These are phyloP conservation scores for Aurinia saxatilis DNA, from an alignment of 345 rosid species.

Conservation along the genomic window DNA sequence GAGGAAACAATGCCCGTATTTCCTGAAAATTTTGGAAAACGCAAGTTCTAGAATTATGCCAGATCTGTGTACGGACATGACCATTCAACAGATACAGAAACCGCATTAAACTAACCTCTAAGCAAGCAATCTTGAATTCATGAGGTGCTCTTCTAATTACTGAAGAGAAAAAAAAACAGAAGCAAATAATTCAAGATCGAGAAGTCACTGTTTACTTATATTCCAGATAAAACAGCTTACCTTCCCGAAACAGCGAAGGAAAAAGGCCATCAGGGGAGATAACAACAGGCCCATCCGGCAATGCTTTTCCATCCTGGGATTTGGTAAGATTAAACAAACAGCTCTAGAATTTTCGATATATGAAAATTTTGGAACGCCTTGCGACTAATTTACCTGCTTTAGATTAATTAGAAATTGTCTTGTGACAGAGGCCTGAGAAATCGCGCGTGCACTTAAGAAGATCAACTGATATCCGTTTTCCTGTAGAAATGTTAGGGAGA, in stretches of 20 bases:
- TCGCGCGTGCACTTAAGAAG: constrained; percentile 93
- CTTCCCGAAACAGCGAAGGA: constrained; percentile 92
- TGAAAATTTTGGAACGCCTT: not conserved
- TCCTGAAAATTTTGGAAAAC: constrained; percentile 37
- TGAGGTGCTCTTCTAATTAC: constrained; percentile 98
- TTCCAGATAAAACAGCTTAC: constrained; percentile 32
- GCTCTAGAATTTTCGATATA: not conserved
- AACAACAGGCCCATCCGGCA: constrained; percentile 97
- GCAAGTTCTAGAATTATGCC: not conserved
- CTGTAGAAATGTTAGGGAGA: constrained; percentile 32
- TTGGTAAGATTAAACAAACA: constrained; percentile 1
- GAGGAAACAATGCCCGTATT: constrained; percentile 79
- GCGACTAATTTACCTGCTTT: constrained; percentile 58
- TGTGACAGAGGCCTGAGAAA: constrained; percentile 84
- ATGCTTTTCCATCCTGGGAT: constrained; percentile 77
- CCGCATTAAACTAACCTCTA: constrained; percentile 61
- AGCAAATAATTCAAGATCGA: not conserved
- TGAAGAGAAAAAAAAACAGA: constrained; percentile 30
- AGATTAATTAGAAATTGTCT: constrained; percentile 79
- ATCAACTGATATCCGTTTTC: constrained; percentile 95
- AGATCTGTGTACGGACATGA: not conserved
- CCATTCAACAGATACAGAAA: constrained; percentile 4
- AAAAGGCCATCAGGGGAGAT: constrained; percentile 97
- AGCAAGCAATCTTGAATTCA: constrained; percentile 98
- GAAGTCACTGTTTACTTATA: not conserved